Percentiles rank a stretch among this genome's conserved stretches.
Evolutionary conservation across 1,284 basidiomycete species (phyloP).

Genomic region (Pseudozyma thailandica): DNA sequence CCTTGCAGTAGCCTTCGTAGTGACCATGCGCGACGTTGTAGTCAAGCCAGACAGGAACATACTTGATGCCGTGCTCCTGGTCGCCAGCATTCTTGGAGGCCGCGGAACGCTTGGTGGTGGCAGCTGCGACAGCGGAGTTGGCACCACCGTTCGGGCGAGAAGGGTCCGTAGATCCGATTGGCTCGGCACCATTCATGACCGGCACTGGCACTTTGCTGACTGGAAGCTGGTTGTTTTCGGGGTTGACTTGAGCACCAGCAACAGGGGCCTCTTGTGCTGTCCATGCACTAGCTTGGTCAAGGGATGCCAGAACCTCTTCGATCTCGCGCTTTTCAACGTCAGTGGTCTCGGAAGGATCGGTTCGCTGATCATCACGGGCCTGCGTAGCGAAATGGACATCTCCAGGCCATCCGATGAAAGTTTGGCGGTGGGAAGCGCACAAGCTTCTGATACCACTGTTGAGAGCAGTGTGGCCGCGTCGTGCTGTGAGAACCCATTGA

Average conservation of each 20-base stretch:
- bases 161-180: conserved; percentile 51
- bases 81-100: conserved; percentile 67
- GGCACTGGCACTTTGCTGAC: conserved; percentile 50
- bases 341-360: conserved; percentile 57
- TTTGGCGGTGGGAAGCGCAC: conserved; percentile 82
- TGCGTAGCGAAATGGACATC: conserved; percentile 74
- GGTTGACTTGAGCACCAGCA: conserved; percentile 40
- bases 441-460: conserved; percentile 90
- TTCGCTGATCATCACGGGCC: conserved; percentile 57
- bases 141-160: conserved; percentile 25
- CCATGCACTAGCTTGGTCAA: conserved; percentile 62
- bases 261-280: conserved; percentile 51
- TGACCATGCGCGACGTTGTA: conserved; percentile 89
- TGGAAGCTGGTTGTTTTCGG: conserved; percentile 30
- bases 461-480: conserved; percentile 94
- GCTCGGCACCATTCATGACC: conserved; percentile 65
- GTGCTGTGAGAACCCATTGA: conserved; percentile 80
- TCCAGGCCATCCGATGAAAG: conserved; percentile 93
- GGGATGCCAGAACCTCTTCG: conserved; percentile 59
- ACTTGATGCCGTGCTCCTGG: conserved; percentile 70
- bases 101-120: conserved; percentile 71
- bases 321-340: conserved; percentile 58
- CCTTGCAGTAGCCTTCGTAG: conserved; percentile 95
- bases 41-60: conserved; percentile 91
- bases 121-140: conserved; percentile 7